These are phyloP conservation scores for Ramalina peruviana DNA, from an alignment of 495 filamentous ascomycete genomes.

Conservation along the genomic window DNA sequence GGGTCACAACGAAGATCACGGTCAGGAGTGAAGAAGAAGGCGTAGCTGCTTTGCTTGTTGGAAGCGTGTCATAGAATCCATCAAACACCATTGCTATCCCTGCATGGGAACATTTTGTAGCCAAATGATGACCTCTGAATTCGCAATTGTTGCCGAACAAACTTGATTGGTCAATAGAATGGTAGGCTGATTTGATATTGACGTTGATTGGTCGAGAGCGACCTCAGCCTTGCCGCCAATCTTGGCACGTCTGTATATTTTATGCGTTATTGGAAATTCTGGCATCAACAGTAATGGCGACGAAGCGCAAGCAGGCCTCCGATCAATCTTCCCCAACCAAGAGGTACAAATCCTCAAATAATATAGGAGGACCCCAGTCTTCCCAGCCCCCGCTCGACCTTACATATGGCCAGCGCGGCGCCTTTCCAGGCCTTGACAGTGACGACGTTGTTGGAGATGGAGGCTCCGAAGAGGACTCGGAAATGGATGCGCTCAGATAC, in stretches of 20 bases:
- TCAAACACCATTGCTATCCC: background rate
- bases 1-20: constrained; percentile 87
- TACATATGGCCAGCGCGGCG: constrained; percentile 60
- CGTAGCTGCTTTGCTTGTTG: constrained; percentile 71
- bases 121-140: background rate
- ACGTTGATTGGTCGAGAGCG: no score
- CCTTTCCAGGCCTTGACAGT: constrained; percentile 58
- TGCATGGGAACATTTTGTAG: background rate
- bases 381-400: constrained; percentile 40
- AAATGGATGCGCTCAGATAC: constrained; percentile 57
- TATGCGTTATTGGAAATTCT: background rate
- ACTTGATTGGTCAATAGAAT: no score
- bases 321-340: constrained; percentile 1
- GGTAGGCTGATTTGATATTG: no score
- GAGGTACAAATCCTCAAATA: background rate
- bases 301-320: constrained; percentile 5
- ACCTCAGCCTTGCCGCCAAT: no score
- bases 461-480: constrained; percentile 31
- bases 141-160: background rate
- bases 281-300: background rate
- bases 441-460: constrained; percentile 31
- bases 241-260: no score
- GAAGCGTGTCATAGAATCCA: constrained; percentile 53
- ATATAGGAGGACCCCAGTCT: background rate
- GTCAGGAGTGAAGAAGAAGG: constrained; percentile 86